Percentiles rank a stretch among this genome's conserved stretches.
Evolutionary conservation across 2,329 filamentous ascomycete species (phyloP).

Genomic region (Xylogone sp.): DNA sequence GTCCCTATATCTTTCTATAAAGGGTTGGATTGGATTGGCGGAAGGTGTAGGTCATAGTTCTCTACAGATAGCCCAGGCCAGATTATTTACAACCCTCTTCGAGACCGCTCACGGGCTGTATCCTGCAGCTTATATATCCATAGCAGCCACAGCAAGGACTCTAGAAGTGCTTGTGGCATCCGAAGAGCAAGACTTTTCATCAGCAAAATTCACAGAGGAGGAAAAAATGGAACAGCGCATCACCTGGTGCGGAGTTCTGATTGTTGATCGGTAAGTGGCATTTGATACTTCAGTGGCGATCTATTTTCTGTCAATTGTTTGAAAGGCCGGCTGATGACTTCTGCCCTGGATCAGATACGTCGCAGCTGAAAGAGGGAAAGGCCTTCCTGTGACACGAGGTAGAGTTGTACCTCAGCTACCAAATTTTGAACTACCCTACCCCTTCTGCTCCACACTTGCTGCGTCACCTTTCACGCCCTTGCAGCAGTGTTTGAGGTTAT

Average conservation of each 20-base stretch:
- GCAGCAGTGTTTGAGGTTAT: neutral
- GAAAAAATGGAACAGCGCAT: constrained; percentile 5
- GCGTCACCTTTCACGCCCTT: neutral
- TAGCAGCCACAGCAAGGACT: constrained; percentile 13
- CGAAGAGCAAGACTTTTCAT: constrained; percentile 6
- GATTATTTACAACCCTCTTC: constrained; percentile 16
- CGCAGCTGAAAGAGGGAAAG: constrained; percentile 1
- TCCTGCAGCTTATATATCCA: constrained; percentile 16
- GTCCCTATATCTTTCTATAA: constrained; percentile 13
- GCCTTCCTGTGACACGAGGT: constrained; percentile 2
- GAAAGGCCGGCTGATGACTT: too few species aligned
- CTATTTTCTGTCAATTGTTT: too few species aligned
- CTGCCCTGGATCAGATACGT: constrained; percentile 5
- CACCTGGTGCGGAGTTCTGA: constrained; percentile 15
- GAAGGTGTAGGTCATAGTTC: constrained; percentile 17
- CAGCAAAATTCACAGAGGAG: constrained; percentile 3
- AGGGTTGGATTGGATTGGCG: constrained; percentile 7
- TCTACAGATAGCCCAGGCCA: constrained; percentile 10
- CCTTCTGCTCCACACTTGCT: neutral
- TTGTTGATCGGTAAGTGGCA: constrained; percentile 14
- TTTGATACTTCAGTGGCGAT: too few species aligned
- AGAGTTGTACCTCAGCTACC: neutral
- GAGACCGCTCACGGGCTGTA: constrained; percentile 17
- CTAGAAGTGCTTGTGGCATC: constrained; percentile 12
- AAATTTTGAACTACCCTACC: neutral